Evolutionary conservation across 148 eudicot genomes (phyloP), one percentile per base, ranked within the genome.

Genomic region (Silene conica): DNA sequence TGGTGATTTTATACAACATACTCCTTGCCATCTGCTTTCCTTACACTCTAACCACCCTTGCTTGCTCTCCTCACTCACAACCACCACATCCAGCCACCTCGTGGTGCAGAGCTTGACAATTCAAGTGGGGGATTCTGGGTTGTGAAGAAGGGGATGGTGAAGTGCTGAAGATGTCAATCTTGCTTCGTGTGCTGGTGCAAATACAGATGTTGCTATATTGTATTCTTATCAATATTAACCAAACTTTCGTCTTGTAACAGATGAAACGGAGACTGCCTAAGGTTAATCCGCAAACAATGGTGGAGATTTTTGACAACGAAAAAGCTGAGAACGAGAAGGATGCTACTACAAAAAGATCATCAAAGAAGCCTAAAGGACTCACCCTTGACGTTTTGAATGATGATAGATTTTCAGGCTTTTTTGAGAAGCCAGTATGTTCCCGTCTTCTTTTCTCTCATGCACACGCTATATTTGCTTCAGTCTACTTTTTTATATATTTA

Each of bases 201-300:
- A 10, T 68, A 20, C 57, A 21, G 12, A 48, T 4, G 11, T 21
- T 23, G 19, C 57, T 48, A 22, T 21, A 28, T 48, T 22, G 57
- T 54, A 50, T 12, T 31, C 31, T 54, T 43, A 18, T 46, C 19
- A 11, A 3, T 1, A 55, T 34, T 15, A 38, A 38, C 26, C 46
- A 25, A 25, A 13, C 31, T 28, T 71, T 21, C 6, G 52, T 25
- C 8, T 66, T 62, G 62, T 48, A 54, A 81, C 89, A 95, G 99
- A 73, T 85, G 34, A 89, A 75, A 82, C 86, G 79, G 78, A 92
- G 76, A 67, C 84, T 92, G 76, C 97, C 97, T 0, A 92, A 87
- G 84, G 92, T 89, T 74, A 95, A 95, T 68, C 82, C 82, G 31
- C 55, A 31, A 60, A 84, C 85, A 68, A 90, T 82, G 55, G 65